Conservation (phyloP, 345 rosid genomes). For the Draba incana region DNA sequence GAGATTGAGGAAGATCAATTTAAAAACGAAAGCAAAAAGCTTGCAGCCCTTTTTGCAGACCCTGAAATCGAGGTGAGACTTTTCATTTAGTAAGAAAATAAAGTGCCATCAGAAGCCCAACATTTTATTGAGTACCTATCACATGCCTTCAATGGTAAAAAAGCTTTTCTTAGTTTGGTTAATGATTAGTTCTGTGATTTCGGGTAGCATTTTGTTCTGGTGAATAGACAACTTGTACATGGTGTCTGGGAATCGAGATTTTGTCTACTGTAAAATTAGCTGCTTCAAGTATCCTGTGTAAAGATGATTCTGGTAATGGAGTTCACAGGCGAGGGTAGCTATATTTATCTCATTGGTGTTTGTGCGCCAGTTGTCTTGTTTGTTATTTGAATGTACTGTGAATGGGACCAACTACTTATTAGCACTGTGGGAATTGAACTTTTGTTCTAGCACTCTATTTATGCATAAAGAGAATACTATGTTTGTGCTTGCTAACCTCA, state of each 20-base stretch:
- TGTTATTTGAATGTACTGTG: conserved; percentile 30
- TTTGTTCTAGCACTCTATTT: conserved; percentile 21
- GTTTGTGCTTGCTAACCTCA: conserved; percentile 26
- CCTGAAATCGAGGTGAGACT: conserved; percentile 87
- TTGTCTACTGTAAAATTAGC: conserved; percentile 17
- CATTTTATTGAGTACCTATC: conserved; percentile 18
- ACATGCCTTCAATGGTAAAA: background rate
- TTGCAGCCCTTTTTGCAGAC: conserved; percentile 86
- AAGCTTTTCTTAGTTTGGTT: conserved; percentile 1
- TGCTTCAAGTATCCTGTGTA: conserved; percentile 19
- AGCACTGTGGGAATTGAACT: conserved; percentile 20
- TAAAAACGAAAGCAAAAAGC: conserved; percentile 68
- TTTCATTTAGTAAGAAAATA: background rate
- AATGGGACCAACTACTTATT: conserved; percentile 13
- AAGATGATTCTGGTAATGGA: conserved; percentile 9
- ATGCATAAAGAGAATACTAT: conserved; percentile 3
- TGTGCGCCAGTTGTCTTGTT: conserved; percentile 15
- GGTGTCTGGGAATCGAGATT: conserved; percentile 17
- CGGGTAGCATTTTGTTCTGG: conserved; percentile 17
- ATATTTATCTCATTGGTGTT: conserved; percentile 19
- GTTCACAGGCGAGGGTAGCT: conserved; percentile 19
- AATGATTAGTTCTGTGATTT: conserved; percentile 10
- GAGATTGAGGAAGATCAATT: conserved; percentile 71
- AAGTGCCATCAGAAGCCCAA: conserved; percentile 28
- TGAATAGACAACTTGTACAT: conserved; percentile 25